phyloP scores from a whole-genome alignment of 2,329 filamentous ascomycete species.

The Apiospora pterosperma region DNA sequence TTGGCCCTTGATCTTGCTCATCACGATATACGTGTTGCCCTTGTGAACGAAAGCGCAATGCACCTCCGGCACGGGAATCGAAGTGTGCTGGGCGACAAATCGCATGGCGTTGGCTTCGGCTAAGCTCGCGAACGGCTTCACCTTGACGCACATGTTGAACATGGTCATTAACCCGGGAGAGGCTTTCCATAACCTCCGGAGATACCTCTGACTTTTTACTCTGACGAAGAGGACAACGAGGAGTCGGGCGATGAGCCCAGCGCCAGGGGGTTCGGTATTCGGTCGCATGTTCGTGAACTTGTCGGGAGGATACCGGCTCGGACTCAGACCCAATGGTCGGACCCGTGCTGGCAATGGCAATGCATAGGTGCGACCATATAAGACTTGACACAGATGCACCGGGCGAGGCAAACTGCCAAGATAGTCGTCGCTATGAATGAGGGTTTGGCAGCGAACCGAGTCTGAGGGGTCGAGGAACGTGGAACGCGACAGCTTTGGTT shows the following conservation, averaged over 20 bases:
- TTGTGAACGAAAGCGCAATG: slow-evolving; percentile 39
- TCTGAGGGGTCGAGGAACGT: too few relatives aligned
- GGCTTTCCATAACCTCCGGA: neutral
- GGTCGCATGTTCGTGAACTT: neutral
- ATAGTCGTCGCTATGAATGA: too few relatives aligned
- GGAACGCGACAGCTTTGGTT: too few relatives aligned
- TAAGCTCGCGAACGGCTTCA: slow-evolving; percentile 13
- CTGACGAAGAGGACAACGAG: neutral
- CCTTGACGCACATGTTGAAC: slow-evolving; percentile 11
- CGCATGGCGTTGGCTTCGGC: slow-evolving; percentile 36
- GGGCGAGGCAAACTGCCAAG: too few relatives aligned
- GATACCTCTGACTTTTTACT: neutral
- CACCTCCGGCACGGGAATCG: slow-evolving; percentile 41
- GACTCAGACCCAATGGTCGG: neutral
- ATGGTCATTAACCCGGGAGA: neutral
- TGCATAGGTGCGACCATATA: neutral
- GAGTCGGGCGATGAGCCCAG: neutral
- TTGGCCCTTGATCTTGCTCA: slow-evolving; percentile 31
- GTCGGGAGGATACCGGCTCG: neutral
- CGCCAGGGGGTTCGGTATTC: neutral
- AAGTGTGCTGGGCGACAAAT: slow-evolving; percentile 36
- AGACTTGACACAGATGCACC: too few relatives aligned
- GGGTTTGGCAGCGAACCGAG: too few relatives aligned
- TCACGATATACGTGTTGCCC: slow-evolving; percentile 41
- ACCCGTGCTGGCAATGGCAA: neutral